Conservation (phyloP, 257 asterid species). For the Solanum piurae region DNA sequence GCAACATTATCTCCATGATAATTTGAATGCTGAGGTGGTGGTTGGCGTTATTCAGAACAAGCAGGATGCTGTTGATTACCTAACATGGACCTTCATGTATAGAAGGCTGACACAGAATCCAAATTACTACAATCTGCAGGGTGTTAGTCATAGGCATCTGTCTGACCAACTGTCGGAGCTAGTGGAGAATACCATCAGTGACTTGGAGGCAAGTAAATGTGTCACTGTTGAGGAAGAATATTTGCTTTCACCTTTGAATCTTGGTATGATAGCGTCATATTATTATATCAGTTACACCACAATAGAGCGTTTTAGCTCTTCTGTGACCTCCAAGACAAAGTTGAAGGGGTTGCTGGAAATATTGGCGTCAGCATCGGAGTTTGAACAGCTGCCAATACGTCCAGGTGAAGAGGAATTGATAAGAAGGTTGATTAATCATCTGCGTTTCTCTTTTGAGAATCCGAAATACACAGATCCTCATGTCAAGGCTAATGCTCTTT, state of each 20-base stretch:
- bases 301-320: constrained; percentile 34
- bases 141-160: constrained; percentile 29
- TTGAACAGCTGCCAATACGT: constrained; percentile 21
- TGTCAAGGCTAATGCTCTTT: constrained; percentile 30
- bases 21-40: constrained; percentile 32
- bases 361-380: constrained; percentile 34
- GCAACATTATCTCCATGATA: constrained; percentile 32
- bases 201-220: constrained; percentile 32
- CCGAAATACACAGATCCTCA: constrained; percentile 24
- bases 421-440: constrained; percentile 29
- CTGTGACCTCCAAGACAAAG: constrained; percentile 26
- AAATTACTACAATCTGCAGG: constrained; percentile 34
- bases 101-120: constrained; percentile 36
- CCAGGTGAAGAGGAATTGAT: constrained; percentile 37
- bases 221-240: constrained; percentile 21
- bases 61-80: constrained; percentile 38
- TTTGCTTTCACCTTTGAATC: constrained; percentile 25
- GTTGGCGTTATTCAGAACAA: constrained; percentile 33
- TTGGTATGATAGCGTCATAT: constrained; percentile 36
- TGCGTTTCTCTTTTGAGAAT: constrained; percentile 25
- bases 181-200: constrained; percentile 26
- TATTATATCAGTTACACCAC: constrained; percentile 35
- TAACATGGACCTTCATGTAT: constrained; percentile 38
- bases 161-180: constrained; percentile 35
- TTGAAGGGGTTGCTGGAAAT: constrained; percentile 32